These are phyloP conservation scores for Lentinus brumalis DNA, from an alignment of 768 basidiomycete species.

Conservation along the genomic window DNA sequence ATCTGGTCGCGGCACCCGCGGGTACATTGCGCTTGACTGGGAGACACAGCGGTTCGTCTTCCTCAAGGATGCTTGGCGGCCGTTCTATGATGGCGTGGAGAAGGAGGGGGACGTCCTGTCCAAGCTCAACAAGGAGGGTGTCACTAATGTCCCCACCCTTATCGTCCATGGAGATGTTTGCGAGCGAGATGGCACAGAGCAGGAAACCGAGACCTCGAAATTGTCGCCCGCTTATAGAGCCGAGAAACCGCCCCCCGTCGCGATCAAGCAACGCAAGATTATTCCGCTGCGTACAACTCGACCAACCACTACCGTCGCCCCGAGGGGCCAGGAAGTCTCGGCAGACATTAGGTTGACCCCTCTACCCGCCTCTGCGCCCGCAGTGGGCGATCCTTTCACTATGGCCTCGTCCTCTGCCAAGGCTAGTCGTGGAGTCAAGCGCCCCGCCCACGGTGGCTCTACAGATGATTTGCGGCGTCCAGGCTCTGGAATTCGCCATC, in stretches of 20 bases:
- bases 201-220: background rate
- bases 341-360: too few relatives aligned
- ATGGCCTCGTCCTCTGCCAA: too few relatives aligned
- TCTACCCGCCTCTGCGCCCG: too few relatives aligned
- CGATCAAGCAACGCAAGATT: background rate
- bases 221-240: background rate
- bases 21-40: slow-evolving; percentile 17
- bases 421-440: too few relatives aligned
- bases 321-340: too few relatives aligned
- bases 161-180: slow-evolving; percentile 6
- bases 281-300: background rate
- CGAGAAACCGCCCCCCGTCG: background rate
- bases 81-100: background rate
- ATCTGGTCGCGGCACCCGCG: slow-evolving; percentile 13
- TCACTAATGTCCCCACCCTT: background rate
- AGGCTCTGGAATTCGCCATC: background rate
- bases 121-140: background rate
- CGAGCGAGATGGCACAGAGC: background rate
- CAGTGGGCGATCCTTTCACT: too few relatives aligned
- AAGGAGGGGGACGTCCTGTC: slow-evolving; percentile 9
- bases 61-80: slow-evolving; percentile 20
- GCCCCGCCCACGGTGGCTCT: too few relatives aligned
- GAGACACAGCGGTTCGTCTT: slow-evolving; percentile 5
- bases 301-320: too few relatives aligned
- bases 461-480: too few relatives aligned